Conservation (phyloP, 352 stramenopile species). For the Phytopythium kandeliae region DNA sequence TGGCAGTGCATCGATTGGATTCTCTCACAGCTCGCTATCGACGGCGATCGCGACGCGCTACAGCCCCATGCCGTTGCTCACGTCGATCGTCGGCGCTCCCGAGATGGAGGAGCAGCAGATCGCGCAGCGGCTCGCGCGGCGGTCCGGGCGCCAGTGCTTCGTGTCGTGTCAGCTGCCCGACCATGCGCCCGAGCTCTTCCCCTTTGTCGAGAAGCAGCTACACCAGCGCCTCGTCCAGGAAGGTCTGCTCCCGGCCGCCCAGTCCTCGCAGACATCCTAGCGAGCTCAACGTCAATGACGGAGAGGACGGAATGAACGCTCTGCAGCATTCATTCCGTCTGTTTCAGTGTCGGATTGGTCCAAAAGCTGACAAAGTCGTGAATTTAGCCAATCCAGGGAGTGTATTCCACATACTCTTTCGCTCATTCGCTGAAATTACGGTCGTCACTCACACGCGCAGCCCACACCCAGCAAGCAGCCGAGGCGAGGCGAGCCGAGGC, state of each 20-base stretch:
- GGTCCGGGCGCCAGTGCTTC: slow-evolving; percentile 68
- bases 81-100: slow-evolving; percentile 51
- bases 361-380: neutral
- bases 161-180: slow-evolving; percentile 77
- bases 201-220: slow-evolving; percentile 66
- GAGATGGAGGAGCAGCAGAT: slow-evolving; percentile 83
- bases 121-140: slow-evolving; percentile 58
- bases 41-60: slow-evolving; percentile 74
- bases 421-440: slow-evolving; percentile 5
- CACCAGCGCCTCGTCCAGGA: slow-evolving; percentile 44
- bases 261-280: neutral
- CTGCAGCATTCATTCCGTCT: no score
- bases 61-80: slow-evolving; percentile 75
- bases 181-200: slow-evolving; percentile 61
- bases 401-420: no score
- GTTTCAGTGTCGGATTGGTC: neutral
- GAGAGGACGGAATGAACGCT: no score
- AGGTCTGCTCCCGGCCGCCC: slow-evolving; percentile 21
- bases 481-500: no score
- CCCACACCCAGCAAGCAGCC: no score
- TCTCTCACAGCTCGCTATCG: slow-evolving; percentile 50
- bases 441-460: no score
- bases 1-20: neutral
- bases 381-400: neutral
- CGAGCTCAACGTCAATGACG: no score